Evolutionary conservation across 2,329 filamentous ascomycete species (phyloP), one percentile per base, ranked within the genome.

Genomic region (Tolypocladium pustulatum): DNA sequence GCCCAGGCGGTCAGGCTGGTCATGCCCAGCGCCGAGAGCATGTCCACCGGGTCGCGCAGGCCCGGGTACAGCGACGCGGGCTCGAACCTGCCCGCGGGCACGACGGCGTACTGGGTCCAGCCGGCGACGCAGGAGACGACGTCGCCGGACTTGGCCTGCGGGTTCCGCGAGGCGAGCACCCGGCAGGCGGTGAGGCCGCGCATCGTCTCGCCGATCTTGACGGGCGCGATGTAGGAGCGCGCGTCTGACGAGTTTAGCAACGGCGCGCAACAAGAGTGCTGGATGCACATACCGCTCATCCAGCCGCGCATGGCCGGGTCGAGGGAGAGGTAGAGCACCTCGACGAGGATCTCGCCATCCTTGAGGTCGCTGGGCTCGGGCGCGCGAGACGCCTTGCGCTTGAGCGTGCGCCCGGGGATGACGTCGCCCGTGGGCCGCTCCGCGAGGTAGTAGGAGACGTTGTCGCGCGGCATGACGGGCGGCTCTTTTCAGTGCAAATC

Each of bases 301-400:
- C 86, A 90, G 60, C 83, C 83, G 65, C 88, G 81, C 87, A 90
- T 90, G n/a, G 87, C 86, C 1, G 88, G 87, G 71, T 90, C 88
- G 43, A 90, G 77, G 12, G 84, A 86, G 52, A 89, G 77, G 67
- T 89, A 90, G 60, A 87, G 71, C 0, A 71, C 69, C 69, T 83
- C 80, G 52, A 83, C 71, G 56, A 90, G 77, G 58, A 90, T 76
- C 67, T 90, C 74, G 63, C 85, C 85, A 75, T 85, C 80, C 68
- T 86, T 79, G 49, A 88, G 76, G 61, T 81, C 76, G 37, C 73
- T 72, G 25, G 76, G 74, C 9, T 78, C 73, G 64, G 81, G 81
- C 4, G 81, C 76, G 1, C 81, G 75, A 1, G 76, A 72, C 54
- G 74, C 75, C 65, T 83, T 78, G 40, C 79, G 66, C 43, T 72